These are phyloP conservation scores for Diplodia seriata DNA, from an alignment of 2,329 filamentous ascomycete species.

Conservation along the genomic window DNA sequence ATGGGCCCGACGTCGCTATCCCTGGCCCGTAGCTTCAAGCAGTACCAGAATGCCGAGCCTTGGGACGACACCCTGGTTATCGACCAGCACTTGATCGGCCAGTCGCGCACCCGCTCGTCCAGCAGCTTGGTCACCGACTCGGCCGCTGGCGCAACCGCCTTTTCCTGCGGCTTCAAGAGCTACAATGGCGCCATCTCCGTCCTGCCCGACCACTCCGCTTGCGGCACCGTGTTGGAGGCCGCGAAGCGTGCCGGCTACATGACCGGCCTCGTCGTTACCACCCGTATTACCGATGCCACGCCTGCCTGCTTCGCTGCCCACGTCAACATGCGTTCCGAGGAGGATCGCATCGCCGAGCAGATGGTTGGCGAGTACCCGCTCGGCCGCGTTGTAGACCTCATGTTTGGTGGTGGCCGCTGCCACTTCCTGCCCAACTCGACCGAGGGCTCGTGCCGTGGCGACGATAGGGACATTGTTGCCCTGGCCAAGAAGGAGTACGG, in stretches of 20 bases:
- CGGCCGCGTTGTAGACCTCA: slow-evolving; percentile 86
- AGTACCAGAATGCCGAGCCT: slow-evolving; percentile 76
- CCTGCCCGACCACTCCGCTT: slow-evolving; percentile 82
- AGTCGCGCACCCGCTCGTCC: slow-evolving; percentile 83
- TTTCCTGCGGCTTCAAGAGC: slow-evolving; percentile 89
- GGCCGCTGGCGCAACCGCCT: slow-evolving; percentile 95
- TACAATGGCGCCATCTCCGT: slow-evolving; percentile 97
- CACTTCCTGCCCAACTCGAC: slow-evolving; percentile 88
- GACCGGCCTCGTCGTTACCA: slow-evolving; percentile 94
- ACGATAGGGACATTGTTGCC: slow-evolving; percentile 76
- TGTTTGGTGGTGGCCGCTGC: slow-evolving; percentile 91
- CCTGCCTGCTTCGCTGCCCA: slow-evolving; percentile 94
- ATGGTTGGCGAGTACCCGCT: slow-evolving; percentile 88
- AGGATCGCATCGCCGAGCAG: slow-evolving; percentile 91
- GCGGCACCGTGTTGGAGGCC: slow-evolving; percentile 91
- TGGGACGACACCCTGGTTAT: slow-evolving; percentile 77
- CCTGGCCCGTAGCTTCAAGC: slow-evolving; percentile 84
- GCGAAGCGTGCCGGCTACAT: slow-evolving; percentile 90
- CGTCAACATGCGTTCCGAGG: slow-evolving; percentile 77
- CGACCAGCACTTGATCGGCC: slow-evolving; percentile 89
- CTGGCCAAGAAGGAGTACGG: slow-evolving; percentile 74
- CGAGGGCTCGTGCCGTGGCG: slow-evolving; percentile 78
- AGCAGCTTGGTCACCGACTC: slow-evolving; percentile 91
- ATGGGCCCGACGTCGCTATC: slow-evolving; percentile 95
- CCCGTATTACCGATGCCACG: slow-evolving; percentile 92